Conservation (phyloP, 345 rosid genomes). For the Cardamine occulta region DNA sequence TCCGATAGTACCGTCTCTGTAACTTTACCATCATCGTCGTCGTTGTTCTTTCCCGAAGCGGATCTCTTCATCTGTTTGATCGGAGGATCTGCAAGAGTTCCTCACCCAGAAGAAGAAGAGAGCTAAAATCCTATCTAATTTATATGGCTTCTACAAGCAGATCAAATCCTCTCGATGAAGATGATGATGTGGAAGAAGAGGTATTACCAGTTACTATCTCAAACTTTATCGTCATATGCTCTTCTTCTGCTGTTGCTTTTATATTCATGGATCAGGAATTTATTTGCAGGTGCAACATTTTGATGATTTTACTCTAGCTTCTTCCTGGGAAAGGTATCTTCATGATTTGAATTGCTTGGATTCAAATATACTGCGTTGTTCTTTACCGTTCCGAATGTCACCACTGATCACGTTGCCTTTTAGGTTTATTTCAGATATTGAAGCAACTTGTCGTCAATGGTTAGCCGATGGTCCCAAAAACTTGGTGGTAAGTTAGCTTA, state of each 20-base stretch:
- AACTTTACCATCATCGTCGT: constrained; percentile 38
- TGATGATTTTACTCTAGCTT: constrained; percentile 96
- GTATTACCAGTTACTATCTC: constrained; percentile 8
- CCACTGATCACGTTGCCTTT: constrained; percentile 17
- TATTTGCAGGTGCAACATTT: constrained; percentile 75
- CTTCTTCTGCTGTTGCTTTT: constrained; percentile 6
- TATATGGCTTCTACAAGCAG: constrained; percentile 73
- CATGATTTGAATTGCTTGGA: constrained; percentile 28
- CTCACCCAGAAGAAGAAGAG: neutral
- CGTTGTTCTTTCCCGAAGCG: constrained; percentile 20
- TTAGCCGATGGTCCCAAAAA: constrained; percentile 84
- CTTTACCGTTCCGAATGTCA: neutral
- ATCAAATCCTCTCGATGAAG: constrained; percentile 49
- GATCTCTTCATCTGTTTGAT: constrained; percentile 42
- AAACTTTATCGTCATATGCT: constrained; percentile 5
- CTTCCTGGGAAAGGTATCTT: constrained; percentile 93
- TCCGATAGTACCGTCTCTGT: neutral
- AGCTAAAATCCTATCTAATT: neutral
- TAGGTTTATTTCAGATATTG: constrained; percentile 96
- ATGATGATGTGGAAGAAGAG: constrained; percentile 59
- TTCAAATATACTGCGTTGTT: constrained; percentile 3
- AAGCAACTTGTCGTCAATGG: constrained; percentile 94
- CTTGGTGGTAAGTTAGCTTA: constrained; percentile 61
- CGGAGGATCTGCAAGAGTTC: constrained; percentile 39
- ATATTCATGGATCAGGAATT: constrained; percentile 25